Evolutionary conservation across 345 rosid genomes (phyloP).

Genomic region (Punica granatum): DNA sequence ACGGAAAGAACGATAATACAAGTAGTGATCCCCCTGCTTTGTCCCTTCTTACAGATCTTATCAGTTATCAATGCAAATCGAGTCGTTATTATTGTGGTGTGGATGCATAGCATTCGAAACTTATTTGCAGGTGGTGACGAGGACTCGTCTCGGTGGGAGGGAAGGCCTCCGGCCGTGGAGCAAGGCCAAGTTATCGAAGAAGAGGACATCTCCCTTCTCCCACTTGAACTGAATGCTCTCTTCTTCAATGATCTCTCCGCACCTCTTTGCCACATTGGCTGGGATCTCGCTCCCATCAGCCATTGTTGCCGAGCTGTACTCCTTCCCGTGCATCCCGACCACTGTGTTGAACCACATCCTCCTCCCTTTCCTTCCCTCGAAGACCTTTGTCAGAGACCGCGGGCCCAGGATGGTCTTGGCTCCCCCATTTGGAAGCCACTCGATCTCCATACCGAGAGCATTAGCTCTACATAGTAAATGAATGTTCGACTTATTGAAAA

Average conservation of each 20-base stretch:
- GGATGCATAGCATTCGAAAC: not conserved
- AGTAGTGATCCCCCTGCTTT: too few species aligned
- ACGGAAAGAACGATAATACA: too few species aligned
- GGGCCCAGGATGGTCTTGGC: constrained; percentile 35
- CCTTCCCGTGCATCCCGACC: constrained; percentile 60
- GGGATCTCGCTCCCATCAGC: constrained; percentile 58
- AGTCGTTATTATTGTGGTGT: not conserved
- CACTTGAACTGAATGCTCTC: constrained; percentile 71
- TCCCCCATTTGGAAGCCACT: constrained; percentile 48
- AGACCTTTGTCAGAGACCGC: constrained; percentile 38
- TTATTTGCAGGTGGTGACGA: constrained; percentile 53
- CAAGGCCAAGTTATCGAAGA: constrained; percentile 53
- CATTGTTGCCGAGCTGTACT: constrained; percentile 45
- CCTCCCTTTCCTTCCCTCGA: constrained; percentile 57
- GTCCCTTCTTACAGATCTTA: too few species aligned
- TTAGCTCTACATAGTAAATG: constrained; percentile 22
- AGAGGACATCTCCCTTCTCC: constrained; percentile 60
- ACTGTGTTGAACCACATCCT: constrained; percentile 67
- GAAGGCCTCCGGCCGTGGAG: constrained; percentile 69
- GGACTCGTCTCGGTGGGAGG: constrained; percentile 46
- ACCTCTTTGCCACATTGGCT: constrained; percentile 35
- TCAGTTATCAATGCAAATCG: not conserved
- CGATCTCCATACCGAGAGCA: constrained; percentile 48
- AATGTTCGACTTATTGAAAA: not conserved
- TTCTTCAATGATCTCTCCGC: constrained; percentile 56